Evolutionary conservation across 257 asterid genomes (phyloP).

Genomic region (Perilla frutescens): DNA sequence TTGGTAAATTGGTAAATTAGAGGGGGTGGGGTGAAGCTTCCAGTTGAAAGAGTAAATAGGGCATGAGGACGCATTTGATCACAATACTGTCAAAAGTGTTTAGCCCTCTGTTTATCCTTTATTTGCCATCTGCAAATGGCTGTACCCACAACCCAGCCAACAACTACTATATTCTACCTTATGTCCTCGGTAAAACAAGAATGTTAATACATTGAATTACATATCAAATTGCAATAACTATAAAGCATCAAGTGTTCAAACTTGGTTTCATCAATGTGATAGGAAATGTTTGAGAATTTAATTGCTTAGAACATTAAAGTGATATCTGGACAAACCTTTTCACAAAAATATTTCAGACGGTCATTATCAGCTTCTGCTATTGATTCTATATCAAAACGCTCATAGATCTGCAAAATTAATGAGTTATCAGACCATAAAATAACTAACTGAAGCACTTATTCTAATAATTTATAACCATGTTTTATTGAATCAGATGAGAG

Average conservation of each 20-base stretch:
- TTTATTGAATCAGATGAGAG: not conserved
- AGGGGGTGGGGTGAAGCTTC: not conserved
- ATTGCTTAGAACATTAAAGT: conserved; percentile 20
- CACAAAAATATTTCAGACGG: conserved; percentile 76
- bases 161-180: not conserved
- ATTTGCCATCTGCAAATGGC: not conserved
- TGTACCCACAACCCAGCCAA: not conserved
- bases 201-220: not conserved
- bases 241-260: conserved; percentile 9
- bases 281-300: conserved; percentile 9
- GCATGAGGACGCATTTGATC: not conserved
- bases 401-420: conserved; percentile 62
- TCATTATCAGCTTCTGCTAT: conserved; percentile 72
- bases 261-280: conserved; percentile 20
- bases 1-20: not conserved
- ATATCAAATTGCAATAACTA: conserved; percentile 4
- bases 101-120: not conserved
- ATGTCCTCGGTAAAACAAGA: conserved; percentile 7
- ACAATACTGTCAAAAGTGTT: not conserved
- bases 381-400: conserved; percentile 72
- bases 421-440: conserved; percentile 21
- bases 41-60: not conserved
- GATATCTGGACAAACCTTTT: conserved; percentile 60
- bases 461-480: not conserved
- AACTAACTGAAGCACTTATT: conserved; percentile 16